Conservation (phyloP, 768 basidiomycete genomes). For the Calocera viscosa region DNA sequence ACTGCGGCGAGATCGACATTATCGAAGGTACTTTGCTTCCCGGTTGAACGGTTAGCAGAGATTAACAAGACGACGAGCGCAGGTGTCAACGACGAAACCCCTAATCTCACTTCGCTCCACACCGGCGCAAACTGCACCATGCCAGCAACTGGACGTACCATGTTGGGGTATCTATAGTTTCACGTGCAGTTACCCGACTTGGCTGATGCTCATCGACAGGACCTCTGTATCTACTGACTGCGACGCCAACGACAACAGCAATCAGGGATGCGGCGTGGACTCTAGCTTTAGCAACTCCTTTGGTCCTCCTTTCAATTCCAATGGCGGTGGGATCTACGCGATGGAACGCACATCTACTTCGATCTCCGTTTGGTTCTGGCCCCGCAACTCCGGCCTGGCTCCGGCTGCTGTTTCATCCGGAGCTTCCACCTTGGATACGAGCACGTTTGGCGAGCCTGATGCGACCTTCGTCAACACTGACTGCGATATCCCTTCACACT, state of each 20-base stretch:
- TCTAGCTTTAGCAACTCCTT: slow-evolving; percentile 32
- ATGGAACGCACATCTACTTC: slow-evolving; percentile 17
- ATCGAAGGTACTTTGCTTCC: slow-evolving; percentile 5
- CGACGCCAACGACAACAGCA: slow-evolving; percentile 36
- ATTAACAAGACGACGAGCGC: slow-evolving; percentile 17
- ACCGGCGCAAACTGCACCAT: slow-evolving; percentile 39
- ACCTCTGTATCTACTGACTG: slow-evolving; percentile 31
- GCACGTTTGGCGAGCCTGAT: slow-evolving; percentile 14
- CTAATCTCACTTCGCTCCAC: slow-evolving; percentile 14
- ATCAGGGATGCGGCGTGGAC: slow-evolving; percentile 46
- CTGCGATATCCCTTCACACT: slow-evolving; percentile 16
- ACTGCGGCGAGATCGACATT: slow-evolving; percentile 26
- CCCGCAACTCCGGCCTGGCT: slow-evolving; percentile 9
- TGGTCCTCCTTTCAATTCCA: slow-evolving; percentile 45
- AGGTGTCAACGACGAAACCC: slow-evolving; percentile 14
- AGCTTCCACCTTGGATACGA: slow-evolving; percentile 31
- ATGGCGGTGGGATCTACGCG: slow-evolving; percentile 42
- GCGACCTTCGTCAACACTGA: slow-evolving; percentile 14
- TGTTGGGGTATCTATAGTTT: background rate
- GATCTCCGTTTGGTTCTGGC: slow-evolving; percentile 14
- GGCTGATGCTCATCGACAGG: background rate
- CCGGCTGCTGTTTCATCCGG: background rate
- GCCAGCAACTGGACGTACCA: slow-evolving; percentile 25
- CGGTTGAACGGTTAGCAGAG: background rate
- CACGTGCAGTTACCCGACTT: background rate